Base-by-base conservation (phyloP, 2,329 filamentous ascomycete species). In the Chalara sp. region DNA sequence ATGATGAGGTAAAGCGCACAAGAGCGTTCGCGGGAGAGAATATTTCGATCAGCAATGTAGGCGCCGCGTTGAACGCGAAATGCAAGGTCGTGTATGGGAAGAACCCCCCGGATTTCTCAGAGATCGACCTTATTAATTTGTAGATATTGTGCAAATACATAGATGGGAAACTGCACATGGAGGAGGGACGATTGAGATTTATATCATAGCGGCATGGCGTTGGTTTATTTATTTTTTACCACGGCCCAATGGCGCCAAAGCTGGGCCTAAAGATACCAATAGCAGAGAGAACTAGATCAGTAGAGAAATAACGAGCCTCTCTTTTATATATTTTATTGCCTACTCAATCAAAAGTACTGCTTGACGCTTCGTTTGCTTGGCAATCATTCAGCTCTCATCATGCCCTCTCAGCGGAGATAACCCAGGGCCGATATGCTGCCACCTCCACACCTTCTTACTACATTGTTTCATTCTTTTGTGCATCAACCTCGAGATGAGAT, bases 1-100 rank as follows among this genome's bases (percentile, higher is more conserved):
- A 95, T 60, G 92, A 97, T 59, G 93, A 99, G 72, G 86, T 97
- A 43, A 76, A 77, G 62, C 77, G 87, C 35, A 96, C 90, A 6
- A 78, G 84, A 57, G 81, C 87, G 53, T 76, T 70, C 40, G 75
- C 76, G 57, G 59, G 56, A 1, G 55, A 51, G 6, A 64, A 82
- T 55, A 86, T 97, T 48, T 96, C 90, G 87, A 90, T 97, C 65
- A 95, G 88, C 61, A 96, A 96, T 67, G 87, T 95, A 66, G 90
- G 90, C 52, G 90, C 92, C 21, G 87, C 89, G 7, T 73, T 97
- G 59, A 89, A 96, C 71, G 86, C 83, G 50, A 90, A 89, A 67
- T 81, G 82, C 32, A 81, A 86, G 13, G 89, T 95, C 5, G 81
- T 95, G 37, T 96, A 93, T 67, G 86, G 86, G 56, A 82, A 81